Conservation (phyloP, 2,329 filamentous ascomycete genomes). For the Pyricularia sp. region DNA sequence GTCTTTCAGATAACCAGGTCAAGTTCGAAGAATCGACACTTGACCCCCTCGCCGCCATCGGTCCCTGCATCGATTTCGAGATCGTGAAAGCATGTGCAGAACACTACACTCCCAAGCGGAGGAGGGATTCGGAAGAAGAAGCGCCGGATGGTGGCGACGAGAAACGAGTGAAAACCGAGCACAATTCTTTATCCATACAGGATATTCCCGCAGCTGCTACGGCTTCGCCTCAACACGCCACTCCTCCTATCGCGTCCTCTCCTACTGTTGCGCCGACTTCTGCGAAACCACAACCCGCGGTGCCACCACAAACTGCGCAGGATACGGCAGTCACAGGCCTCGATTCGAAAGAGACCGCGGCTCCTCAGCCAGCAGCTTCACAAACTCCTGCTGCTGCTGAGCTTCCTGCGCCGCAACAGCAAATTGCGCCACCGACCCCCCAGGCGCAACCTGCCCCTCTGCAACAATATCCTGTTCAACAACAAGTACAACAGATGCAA, state of each 20-base stretch:
- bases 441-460: neutral
- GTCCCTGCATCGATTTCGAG: neutral
- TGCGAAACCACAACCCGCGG: neutral
- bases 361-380: neutral
- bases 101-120: slow-evolving; percentile 11
- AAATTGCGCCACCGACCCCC: neutral
- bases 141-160: slow-evolving; percentile 3
- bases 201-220: neutral
- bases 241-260: neutral
- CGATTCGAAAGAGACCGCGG: neutral
- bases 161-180: slow-evolving; percentile 15
- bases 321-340: neutral
- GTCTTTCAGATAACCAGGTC: neutral
- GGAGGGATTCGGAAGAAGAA: slow-evolving; percentile 11
- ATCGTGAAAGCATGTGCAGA: neutral
- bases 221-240: neutral
- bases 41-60: neutral
- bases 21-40: neutral
- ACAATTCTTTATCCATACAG: neutral
- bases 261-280: neutral
- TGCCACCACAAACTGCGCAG: neutral
- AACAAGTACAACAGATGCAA: neutral
- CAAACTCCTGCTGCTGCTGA: neutral
- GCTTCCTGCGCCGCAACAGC: neutral
- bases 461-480: neutral